phyloP scores from a whole-genome alignment of 306 rosid species.

The Adenanthera pavonina region DNA sequence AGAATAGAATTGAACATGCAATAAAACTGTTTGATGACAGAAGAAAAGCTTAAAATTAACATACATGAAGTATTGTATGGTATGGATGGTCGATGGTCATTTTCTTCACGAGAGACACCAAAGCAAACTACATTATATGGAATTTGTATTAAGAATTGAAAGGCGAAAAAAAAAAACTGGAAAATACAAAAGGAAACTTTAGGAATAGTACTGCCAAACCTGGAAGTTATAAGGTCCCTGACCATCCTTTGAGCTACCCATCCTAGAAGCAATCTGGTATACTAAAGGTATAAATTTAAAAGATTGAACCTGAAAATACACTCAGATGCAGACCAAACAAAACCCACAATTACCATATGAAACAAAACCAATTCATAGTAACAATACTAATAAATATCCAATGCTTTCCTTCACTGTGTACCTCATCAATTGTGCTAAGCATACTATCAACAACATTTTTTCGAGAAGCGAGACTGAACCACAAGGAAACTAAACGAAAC shows the following conservation, averaged over 20 bases:
- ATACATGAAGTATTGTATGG: slow-evolving; percentile 93
- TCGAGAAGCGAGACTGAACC: slow-evolving; percentile 79
- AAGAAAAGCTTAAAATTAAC: slow-evolving; percentile 24
- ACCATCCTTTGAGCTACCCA: slow-evolving; percentile 89
- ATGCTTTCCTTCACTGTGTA: slow-evolving; percentile 36
- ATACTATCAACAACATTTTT: slow-evolving; percentile 71
- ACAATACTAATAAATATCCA: background rate
- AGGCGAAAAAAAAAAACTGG: background rate
- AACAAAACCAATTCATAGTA: background rate
- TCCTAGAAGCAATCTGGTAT: slow-evolving; percentile 96
- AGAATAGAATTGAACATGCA: slow-evolving; percentile 3
- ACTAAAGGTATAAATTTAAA: slow-evolving; percentile 85
- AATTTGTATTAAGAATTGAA: slow-evolving; percentile 27
- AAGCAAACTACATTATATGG: slow-evolving; percentile 73
- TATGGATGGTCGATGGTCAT: slow-evolving; percentile 96
- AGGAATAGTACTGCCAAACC: slow-evolving; percentile 53
- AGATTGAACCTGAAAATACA: slow-evolving; percentile 77
- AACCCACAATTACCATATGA: slow-evolving; percentile 12
- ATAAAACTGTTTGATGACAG: slow-evolving; percentile 30
- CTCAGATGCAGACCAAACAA: slow-evolving; percentile 35
- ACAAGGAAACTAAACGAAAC: slow-evolving; percentile 84
- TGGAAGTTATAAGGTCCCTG: slow-evolving; percentile 77
- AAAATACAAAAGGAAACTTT: slow-evolving; percentile 17
- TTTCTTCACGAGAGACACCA: slow-evolving; percentile 93
- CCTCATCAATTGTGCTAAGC: slow-evolving; percentile 79